Evolutionary conservation across 306 rosid species (phyloP).

Genomic region (Ormosia emarginata): DNA sequence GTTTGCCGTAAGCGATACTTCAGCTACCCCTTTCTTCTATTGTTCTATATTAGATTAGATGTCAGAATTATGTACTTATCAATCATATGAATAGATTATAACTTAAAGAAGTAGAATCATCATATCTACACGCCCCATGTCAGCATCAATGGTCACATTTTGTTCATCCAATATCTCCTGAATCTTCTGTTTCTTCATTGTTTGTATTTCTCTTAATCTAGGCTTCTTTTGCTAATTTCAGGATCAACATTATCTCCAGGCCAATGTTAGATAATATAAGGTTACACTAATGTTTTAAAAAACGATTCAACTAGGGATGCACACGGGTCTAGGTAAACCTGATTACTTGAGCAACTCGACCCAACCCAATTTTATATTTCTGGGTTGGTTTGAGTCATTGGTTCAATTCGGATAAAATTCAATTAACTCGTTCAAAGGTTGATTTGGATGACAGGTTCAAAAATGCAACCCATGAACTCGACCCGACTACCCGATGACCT

Average conservation of each 20-base stretch:
- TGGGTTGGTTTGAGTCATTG: no score
- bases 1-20: slow-evolving; percentile 93
- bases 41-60: slow-evolving; percentile 50
- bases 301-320: no score
- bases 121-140: slow-evolving; percentile 58
- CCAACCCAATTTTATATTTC: no score
- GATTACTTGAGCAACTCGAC: no score
- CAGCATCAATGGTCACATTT: slow-evolving; percentile 93
- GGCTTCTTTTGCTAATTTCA: slow-evolving; percentile 67
- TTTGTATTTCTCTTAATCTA: slow-evolving; percentile 76
- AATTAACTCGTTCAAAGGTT: no score
- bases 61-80: background rate
- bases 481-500: no score
- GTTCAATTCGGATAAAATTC: no score
- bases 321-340: no score
- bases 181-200: slow-evolving; percentile 80
- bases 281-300: no score
- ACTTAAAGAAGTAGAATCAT: background rate
- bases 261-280: slow-evolving; percentile 17
- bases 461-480: no score
- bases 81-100: background rate
- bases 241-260: slow-evolving; percentile 43
- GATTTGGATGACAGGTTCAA: no score
- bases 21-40: slow-evolving; percentile 84
- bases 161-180: slow-evolving; percentile 87